These are phyloP conservation scores for Vitis rotundifolia DNA, from an alignment of 164 flowering plant genomes.

Conservation along the genomic window DNA sequence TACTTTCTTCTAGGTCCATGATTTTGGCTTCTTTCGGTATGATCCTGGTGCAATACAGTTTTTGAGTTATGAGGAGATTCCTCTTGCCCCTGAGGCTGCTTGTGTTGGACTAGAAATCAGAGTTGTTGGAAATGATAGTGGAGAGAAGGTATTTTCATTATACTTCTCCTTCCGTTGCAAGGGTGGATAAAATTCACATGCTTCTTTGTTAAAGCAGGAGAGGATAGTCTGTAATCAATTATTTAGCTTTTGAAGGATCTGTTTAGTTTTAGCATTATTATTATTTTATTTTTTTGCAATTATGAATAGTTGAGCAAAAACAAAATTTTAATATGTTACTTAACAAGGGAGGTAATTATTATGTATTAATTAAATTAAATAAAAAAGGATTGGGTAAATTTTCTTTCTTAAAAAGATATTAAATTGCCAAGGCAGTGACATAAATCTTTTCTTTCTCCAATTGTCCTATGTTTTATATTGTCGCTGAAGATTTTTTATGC, in stretches of 20 bases:
- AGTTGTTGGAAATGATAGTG: constrained; percentile 97
- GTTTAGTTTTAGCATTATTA: not conserved
- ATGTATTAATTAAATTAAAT: no score
- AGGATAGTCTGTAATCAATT: not conserved
- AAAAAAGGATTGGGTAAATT: no score
- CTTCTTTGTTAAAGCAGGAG: not conserved
- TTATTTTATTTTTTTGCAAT: not conserved
- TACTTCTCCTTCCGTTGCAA: not conserved
- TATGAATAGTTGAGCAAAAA: not conserved
- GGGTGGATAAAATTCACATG: not conserved
- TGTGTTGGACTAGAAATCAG: constrained; percentile 95
- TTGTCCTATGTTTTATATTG: no score
- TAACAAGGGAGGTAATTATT: no score
- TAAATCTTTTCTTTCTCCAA: no score
- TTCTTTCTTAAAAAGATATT: no score
- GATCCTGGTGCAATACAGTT: constrained; percentile 80
- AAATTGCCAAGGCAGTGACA: no score
- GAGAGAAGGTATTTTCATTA: constrained; percentile 71
- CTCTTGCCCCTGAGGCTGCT: constrained; percentile 92
- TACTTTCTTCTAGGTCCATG: constrained; percentile 68
- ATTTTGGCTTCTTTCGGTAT: constrained; percentile 92
- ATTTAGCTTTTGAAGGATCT: not conserved
- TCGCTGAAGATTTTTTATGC: no score
- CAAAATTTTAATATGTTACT: no score
- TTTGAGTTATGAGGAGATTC: constrained; percentile 82